A percentile compares a stretch with the other conserved stretches of the same genome.
phyloP scores from a whole-genome alignment of 768 basidiomycete species.

The Suillus plorans region DNA sequence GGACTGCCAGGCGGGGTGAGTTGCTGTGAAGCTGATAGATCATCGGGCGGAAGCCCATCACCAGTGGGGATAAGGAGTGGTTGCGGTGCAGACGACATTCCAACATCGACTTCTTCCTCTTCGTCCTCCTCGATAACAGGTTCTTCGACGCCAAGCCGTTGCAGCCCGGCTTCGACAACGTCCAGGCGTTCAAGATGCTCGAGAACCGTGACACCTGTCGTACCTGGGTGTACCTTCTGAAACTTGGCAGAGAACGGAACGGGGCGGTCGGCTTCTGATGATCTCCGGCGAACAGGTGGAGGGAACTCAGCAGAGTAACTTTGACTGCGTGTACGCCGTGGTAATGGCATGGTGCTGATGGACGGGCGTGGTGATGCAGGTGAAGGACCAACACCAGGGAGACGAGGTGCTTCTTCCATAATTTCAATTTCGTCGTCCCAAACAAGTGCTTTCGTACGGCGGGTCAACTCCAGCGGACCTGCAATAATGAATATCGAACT shows the following conservation, averaged over 20 bases:
- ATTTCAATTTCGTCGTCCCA: constrained; percentile 87
- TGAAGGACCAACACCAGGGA: constrained; percentile 33
- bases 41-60: constrained; percentile 15
- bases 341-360: constrained; percentile 59
- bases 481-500: constrained; percentile 13
- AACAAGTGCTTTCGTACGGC: constrained; percentile 77
- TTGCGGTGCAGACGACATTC: constrained; percentile 40
- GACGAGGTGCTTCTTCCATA: constrained; percentile 46
- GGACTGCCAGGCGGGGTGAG: constrained; percentile 64
- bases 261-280: constrained; percentile 66
- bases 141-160: constrained; percentile 66
- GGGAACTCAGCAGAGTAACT: constrained; percentile 68
- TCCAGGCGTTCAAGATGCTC: constrained; percentile 86
- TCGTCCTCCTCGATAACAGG: constrained; percentile 51
- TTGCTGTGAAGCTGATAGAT: constrained; percentile 36
- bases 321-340: constrained; percentile 55
- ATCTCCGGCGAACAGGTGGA: constrained; percentile 63
- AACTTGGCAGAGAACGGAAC: constrained; percentile 86
- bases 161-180: constrained; percentile 75
- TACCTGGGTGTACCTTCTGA: constrained; percentile 79
- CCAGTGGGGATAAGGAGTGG: constrained; percentile 32
- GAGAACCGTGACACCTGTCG: constrained; percentile 82
- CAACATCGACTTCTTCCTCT: constrained; percentile 64
- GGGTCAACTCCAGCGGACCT: constrained; percentile 90
- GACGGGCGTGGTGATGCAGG: constrained; percentile 59